Evolutionary conservation across 1,284 basidiomycete genomes (phyloP), one percentile per base, ranked within the genome.

Genomic region (Sporisorium reilianum): DNA sequence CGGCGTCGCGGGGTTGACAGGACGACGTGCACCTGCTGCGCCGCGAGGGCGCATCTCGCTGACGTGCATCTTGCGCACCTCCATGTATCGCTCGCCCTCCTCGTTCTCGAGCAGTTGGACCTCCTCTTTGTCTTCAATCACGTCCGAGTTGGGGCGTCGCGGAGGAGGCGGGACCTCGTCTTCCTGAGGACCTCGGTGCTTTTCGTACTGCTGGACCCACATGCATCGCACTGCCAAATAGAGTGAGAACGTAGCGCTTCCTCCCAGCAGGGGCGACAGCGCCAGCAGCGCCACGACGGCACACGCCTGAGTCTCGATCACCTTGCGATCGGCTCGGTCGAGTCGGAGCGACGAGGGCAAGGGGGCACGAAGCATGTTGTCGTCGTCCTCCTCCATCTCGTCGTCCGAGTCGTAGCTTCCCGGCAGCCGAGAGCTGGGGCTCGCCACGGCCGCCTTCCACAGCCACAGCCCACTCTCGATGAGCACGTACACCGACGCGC

Each of bases 91-190:
- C 20, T 72, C 69, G 6, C 69, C 64, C 26, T 66, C 59, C 36
- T 55, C 52, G 45, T 65, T 72, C 44, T 72, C 63, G 25, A 72
- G 26, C 28, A 66, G 63, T 87, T 20, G 88, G 88, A 18, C 55
- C 36, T 77, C 64, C 41, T 66, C 88, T 20, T 89, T 89, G 51
- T 88, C 86, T 23, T 88, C 88, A 6, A 87, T 86, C 10, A 80
- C 80, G 12, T 46, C 56, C 20, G 79, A 68, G 9, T 20, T 45
- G 22, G 65, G 75, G 42, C 36, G 40, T 16, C 6, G 32, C 5
- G 41, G 34, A 20, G 50, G 26, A n/a, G 28, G 38, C 26, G 68
- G 52, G 12, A 58, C 4, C 18, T 54, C 42, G 5, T 44, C 51
- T 38, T 54, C 55, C 42, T 34, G 45, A 36, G 20, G 30, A 18